phyloP scores from a whole-genome alignment of 2,329 filamentous ascomycete species.

The Ophioceras dolichostomum region DNA sequence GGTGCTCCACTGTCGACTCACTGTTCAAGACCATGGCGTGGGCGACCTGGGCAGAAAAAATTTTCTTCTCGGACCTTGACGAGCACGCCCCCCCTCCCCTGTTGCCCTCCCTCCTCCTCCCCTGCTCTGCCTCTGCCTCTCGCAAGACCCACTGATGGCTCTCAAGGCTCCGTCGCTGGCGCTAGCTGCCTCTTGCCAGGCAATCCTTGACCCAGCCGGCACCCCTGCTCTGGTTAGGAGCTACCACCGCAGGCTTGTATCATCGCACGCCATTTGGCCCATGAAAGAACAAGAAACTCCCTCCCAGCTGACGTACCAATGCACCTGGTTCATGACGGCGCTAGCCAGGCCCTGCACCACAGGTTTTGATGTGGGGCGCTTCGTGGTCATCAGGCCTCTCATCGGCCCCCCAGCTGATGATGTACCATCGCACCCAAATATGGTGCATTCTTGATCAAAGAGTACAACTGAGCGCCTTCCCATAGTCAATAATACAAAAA shows the following conservation, averaged over 20 bases:
- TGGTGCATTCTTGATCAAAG: neutral
- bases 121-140: no score
- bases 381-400: slow-evolving; percentile 3
- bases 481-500: slow-evolving; percentile 2
- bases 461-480: slow-evolving; percentile 1
- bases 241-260: neutral
- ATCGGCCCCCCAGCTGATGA: slow-evolving; percentile 1
- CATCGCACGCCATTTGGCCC: neutral
- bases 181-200: neutral
- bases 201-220: neutral
- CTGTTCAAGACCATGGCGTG: neutral
- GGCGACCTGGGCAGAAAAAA: neutral
- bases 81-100: neutral
- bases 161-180: neutral
- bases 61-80: neutral
- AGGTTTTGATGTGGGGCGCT: slow-evolving; percentile 1
- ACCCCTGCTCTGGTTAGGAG: neutral
- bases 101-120: neutral
- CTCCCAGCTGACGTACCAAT: neutral
- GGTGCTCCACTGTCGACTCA: neutral
- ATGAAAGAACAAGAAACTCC: neutral
- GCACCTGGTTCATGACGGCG: neutral
- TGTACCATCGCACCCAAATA: neutral
- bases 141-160: slow-evolving; percentile 1
- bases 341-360: slow-evolving; percentile 1